Evolutionary conservation across 2,329 filamentous ascomycete genomes (phyloP), one percentile per base, ranked within the genome.

Genomic region (Parasarocladium wereldwijsianum): DNA sequence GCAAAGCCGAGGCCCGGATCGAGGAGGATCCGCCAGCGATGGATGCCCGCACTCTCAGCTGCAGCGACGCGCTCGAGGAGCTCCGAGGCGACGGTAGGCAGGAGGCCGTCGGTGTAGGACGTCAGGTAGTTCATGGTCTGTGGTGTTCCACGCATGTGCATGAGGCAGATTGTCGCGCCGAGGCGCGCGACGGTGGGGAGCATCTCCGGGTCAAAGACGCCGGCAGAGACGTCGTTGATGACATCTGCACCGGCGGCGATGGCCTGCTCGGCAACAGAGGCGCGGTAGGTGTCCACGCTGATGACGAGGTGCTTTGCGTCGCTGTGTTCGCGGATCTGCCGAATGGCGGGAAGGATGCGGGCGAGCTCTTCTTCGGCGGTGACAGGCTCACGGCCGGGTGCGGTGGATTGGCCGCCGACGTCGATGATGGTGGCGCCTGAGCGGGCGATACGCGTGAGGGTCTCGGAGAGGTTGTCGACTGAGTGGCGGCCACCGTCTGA

Each of bases 1-100:
- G 90, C 85, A 48, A 98, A 98, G 1, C 90, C 90, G 18, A 98
- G 70, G 0, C 90, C 90, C 0, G 90, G 90, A 49, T 98, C 90
- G 2, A 96, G 70, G 19, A 96, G 75, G 39, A 98, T 92, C 39
- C 87, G 80, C 90, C 90, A 98, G 28, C 86, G 76, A 4, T 82
- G 68, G 24, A 98, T 70, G 1, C 90, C 90, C 0, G 84, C 85
- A 10, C 60, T 65, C 51, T 92, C 66, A 14, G 90, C 90, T 2
- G 71, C 81, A 0, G 58, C 58, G 5, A 96, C 67, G 11, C 86
- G 77, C 7, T 56, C 62, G 3, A 66, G 57, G 5, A 94, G 68
- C 53, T 93, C 86, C 2, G 48, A 42, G 5, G 66, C 70, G 3
- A 93, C 63, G 8, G 68, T 71, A 0, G 62, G 48, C 13, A 87